Evolutionary conservation across 108 stramenopile species (phyloP), one percentile per base, ranked within the genome.

Genomic region (Fragilariopsis cylindrus): DNA sequence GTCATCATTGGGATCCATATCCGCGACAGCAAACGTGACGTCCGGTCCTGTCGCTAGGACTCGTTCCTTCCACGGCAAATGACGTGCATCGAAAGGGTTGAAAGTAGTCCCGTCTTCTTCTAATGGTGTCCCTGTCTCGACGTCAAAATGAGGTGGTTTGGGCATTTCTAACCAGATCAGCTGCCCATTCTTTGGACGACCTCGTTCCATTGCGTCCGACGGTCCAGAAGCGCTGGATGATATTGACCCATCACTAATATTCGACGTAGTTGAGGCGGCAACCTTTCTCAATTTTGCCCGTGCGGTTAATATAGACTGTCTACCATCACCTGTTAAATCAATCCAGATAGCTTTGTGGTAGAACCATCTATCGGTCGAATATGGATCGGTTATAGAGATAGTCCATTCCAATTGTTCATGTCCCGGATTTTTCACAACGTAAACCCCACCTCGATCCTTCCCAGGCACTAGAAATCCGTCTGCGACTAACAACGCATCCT

Each of bases 401-500:
- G 76, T 89, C 84, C 85, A 81, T 68, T 95, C 93, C 30, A 76
- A 65, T 4, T 80, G 19, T 49, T 57, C 52, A 72, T 90, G 77
- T 4, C 83, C 81, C 1, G 95, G 92, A 75, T 93, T 84, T 57
- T 73, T 74, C 3, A 98, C 91, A 12, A 96, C 76, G 76, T 97
- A 96, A 8, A 98, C 76, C 9, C 96, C 97, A 1, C 97, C 97
- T 69, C 93, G 92, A 68, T 92, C 90, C 69, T 90, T 93, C 39
- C 96, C 96, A 5, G 97, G 97, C n/a, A 97, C 90, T 13, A 98
- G 76, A 80, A 98, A 98, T 7, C 97, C 97, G 77, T 98, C 97
- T 7, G 91, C 85, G 2, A 98, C 86, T 47, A 98, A 77, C 15
- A 97, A 72, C 0, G 92, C 96, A 74, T 91, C 92, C 40, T 90